A percentile compares a stretch with the other conserved stretches of the same genome.
Evolutionary conservation across 108 stramenopile genomes (phyloP).

Genomic region (Bacterosira constricta): DNA sequence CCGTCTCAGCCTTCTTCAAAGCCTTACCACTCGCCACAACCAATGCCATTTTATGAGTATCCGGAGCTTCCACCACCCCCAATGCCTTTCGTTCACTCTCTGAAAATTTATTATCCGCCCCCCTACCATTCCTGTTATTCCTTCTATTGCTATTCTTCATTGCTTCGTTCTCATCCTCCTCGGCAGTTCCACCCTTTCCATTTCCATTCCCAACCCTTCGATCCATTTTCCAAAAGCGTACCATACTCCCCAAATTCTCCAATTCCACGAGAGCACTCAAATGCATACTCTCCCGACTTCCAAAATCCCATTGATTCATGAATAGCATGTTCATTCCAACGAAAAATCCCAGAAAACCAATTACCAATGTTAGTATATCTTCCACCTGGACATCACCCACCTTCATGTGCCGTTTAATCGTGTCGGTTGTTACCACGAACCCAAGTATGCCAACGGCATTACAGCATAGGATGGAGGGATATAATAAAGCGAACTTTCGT

Average conservation of each 20-base stretch:
- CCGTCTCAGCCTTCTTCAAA: slow-evolving; percentile 39
- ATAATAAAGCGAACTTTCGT: slow-evolving; percentile 22
- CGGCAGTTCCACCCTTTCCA: background rate
- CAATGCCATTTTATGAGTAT: slow-evolving; percentile 30
- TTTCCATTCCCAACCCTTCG: slow-evolving; percentile 1
- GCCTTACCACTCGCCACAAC: slow-evolving; percentile 36
- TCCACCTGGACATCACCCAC: slow-evolving; percentile 19
- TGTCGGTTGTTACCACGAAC: slow-evolving; percentile 36
- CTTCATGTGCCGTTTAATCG: slow-evolving; percentile 39
- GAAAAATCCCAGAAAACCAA: slow-evolving; percentile 24
- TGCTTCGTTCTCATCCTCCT: background rate
- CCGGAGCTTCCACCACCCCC: slow-evolving; percentile 29
- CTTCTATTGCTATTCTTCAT: background rate
- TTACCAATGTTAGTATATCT: slow-evolving; percentile 28
- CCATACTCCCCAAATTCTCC: slow-evolving; percentile 20
- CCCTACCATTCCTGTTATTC: background rate
- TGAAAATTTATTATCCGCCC: no score
- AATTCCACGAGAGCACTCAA: slow-evolving; percentile 31
- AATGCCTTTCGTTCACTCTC: slow-evolving; percentile 17
- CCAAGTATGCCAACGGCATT: slow-evolving; percentile 29
- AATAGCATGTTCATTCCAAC: slow-evolving; percentile 22
- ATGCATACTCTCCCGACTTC: slow-evolving; percentile 33
- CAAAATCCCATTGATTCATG: slow-evolving; percentile 45
- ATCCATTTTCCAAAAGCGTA: slow-evolving; percentile 39
- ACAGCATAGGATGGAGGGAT: slow-evolving; percentile 2